Evolutionary conservation across 306 rosid species (phyloP).

Genomic region (Rosa rugosa): DNA sequence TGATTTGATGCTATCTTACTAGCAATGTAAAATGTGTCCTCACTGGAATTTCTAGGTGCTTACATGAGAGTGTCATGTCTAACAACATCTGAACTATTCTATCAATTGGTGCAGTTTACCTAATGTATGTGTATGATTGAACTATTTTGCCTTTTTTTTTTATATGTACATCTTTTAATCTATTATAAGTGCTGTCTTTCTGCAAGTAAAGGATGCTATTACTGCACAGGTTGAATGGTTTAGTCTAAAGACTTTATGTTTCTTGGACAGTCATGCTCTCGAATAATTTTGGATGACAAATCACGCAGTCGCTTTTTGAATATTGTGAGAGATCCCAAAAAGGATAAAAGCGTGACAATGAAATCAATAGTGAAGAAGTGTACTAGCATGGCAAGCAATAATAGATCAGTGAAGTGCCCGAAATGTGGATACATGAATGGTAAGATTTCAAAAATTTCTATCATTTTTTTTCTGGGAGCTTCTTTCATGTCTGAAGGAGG

Average conservation of each 20-base stretch:
- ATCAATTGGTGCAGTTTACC: not conserved
- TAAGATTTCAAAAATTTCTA: slow-evolving; percentile 36
- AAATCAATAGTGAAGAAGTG: slow-evolving; percentile 53
- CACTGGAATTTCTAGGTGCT: not conserved
- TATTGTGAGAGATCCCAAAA: slow-evolving; percentile 65
- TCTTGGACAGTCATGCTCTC: slow-evolving; percentile 69
- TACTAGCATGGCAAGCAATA: slow-evolving; percentile 34
- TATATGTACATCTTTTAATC: not conserved
- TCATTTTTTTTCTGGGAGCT: not conserved
- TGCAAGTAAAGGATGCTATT: slow-evolving; percentile 11
- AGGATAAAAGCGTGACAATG: slow-evolving; percentile 52
- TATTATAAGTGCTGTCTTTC: not conserved
- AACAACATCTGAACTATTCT: not conserved
- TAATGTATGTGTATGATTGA: not conserved
- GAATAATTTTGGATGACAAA: slow-evolving; percentile 60
- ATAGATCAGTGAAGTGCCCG: slow-evolving; percentile 53
- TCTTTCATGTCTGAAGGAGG: not conserved
- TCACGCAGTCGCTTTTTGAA: slow-evolving; percentile 40
- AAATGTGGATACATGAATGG: slow-evolving; percentile 76
- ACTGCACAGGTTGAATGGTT: not conserved
- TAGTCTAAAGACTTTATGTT: slow-evolving; percentile 21
- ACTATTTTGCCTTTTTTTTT: not conserved
- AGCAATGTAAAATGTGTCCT: not conserved
- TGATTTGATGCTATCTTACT: not conserved
- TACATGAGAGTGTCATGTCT: not conserved